These are phyloP conservation scores for Purpureocillium lavendulum DNA, from an alignment of 2,329 filamentous ascomycete species.

Conservation along the genomic window DNA sequence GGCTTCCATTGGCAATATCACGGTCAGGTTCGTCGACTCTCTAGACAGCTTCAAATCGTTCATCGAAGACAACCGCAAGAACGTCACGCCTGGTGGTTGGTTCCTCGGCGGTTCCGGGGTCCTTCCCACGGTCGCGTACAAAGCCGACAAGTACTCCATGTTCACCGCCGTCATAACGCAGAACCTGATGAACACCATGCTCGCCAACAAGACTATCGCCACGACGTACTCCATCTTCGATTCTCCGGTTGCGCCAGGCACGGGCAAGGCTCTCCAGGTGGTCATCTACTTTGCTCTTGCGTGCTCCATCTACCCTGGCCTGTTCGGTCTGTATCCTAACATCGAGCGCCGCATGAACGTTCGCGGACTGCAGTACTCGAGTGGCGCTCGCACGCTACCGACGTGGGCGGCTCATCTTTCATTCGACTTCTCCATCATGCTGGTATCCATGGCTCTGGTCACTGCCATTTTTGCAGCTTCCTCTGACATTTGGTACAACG, in stretches of 20 bases:
- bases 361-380: slow-evolving; percentile 75
- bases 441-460: slow-evolving; percentile 55
- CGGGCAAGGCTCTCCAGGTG: slow-evolving; percentile 64
- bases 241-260: slow-evolving; percentile 55
- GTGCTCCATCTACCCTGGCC: slow-evolving; percentile 68
- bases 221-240: slow-evolving; percentile 66
- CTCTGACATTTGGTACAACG: slow-evolving; percentile 60
- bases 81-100: slow-evolving; percentile 67
- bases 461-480: slow-evolving; percentile 57
- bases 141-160: slow-evolving; percentile 46
- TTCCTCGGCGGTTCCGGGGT: slow-evolving; percentile 55
- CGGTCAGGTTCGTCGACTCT: slow-evolving; percentile 28
- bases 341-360: slow-evolving; percentile 67
- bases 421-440: slow-evolving; percentile 65
- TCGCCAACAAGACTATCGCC: slow-evolving; percentile 57
- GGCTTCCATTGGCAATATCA: slow-evolving; percentile 5
- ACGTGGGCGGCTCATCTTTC: slow-evolving; percentile 70
- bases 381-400: slow-evolving; percentile 68
- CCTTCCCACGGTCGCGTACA: slow-evolving; percentile 59
- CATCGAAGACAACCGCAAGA: slow-evolving; percentile 52
- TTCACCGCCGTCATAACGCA: slow-evolving; percentile 47
- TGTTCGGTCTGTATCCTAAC: slow-evolving; percentile 78
- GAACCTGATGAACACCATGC: slow-evolving; percentile 51
- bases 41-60: slow-evolving; percentile 58
- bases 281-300: slow-evolving; percentile 70